These are phyloP conservation scores for Colletotrichum horii DNA, from an alignment of 2,329 filamentous ascomycete species.

Conservation along the genomic window DNA sequence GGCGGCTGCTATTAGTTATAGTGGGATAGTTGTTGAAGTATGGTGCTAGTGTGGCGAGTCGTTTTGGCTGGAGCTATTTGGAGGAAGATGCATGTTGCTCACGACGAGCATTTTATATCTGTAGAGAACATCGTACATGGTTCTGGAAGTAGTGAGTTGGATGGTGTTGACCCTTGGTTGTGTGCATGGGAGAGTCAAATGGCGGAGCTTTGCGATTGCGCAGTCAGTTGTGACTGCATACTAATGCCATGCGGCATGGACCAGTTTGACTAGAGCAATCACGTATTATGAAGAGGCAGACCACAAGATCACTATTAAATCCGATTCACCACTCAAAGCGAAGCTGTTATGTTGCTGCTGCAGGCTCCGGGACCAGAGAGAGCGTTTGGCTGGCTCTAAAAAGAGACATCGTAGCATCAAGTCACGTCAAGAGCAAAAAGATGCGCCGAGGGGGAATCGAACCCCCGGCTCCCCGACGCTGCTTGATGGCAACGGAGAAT, in stretches of 20 bases:
- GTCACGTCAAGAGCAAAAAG: background rate
- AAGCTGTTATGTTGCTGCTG: background rate
- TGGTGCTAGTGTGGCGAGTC: background rate
- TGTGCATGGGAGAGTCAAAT: background rate
- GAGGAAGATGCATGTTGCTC: background rate
- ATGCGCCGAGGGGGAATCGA: conserved; percentile 7
- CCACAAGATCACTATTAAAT: background rate
- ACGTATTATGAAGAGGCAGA: background rate
- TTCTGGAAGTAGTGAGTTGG: background rate
- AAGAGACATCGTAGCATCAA: background rate
- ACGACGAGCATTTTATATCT: background rate
- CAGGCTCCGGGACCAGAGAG: background rate
- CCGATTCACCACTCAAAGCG: background rate
- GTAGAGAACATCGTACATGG: background rate
- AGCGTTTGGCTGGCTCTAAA: background rate
- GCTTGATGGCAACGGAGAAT: conserved; percentile 5
- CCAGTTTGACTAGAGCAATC: background rate
- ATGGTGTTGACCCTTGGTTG: background rate
- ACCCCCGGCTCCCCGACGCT: conserved; percentile 8
- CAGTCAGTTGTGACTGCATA: background rate
- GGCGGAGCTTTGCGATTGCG: background rate
- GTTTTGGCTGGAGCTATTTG: background rate
- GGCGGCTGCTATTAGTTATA: background rate
- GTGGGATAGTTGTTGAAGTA: background rate
- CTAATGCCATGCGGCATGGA: background rate